Conservation (phyloP, 2,329 filamentous ascomycete species). For the Phoma sp. region DNA sequence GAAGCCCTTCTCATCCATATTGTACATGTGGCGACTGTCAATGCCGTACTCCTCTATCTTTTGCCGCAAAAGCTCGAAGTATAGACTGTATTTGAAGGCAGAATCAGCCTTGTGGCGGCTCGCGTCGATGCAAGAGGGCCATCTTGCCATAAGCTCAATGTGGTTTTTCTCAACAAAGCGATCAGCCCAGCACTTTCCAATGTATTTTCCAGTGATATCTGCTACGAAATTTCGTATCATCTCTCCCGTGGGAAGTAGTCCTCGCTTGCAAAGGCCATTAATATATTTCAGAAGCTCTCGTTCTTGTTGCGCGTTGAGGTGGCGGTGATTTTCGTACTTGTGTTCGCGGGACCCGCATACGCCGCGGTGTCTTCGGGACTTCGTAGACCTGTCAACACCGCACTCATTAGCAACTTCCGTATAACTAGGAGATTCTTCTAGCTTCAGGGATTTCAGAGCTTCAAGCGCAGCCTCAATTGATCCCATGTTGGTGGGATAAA, state of each 20-base stretch:
- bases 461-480: not conserved
- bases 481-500: no score
- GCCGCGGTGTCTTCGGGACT: not conserved
- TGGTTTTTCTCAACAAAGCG: conserved; percentile 21
- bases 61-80: not conserved
- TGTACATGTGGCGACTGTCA: not conserved
- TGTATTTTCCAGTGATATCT: conserved; percentile 13
- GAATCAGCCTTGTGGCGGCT: conserved; percentile 25
- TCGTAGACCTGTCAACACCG: conserved; percentile 1
- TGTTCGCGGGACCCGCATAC: no score
- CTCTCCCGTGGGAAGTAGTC: conserved; percentile 23
- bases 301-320: conserved; percentile 15
- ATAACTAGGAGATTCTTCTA: no score
- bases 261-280: conserved; percentile 13
- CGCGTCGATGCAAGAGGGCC: conserved; percentile 23
- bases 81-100: no score
- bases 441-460: not conserved
- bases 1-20: not conserved
- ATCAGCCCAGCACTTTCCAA: conserved; percentile 21
- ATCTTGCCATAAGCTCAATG: conserved; percentile 18
- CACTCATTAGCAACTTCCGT: not conserved
- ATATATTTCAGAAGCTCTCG: conserved; percentile 28
- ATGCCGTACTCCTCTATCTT: not conserved
- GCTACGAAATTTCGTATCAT: conserved; percentile 18
- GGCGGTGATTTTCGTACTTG: not conserved